Evolutionary conservation across 305 asterid species (phyloP), one percentile per base, ranked within the genome.

Genomic region (Fraxinus sp.): DNA sequence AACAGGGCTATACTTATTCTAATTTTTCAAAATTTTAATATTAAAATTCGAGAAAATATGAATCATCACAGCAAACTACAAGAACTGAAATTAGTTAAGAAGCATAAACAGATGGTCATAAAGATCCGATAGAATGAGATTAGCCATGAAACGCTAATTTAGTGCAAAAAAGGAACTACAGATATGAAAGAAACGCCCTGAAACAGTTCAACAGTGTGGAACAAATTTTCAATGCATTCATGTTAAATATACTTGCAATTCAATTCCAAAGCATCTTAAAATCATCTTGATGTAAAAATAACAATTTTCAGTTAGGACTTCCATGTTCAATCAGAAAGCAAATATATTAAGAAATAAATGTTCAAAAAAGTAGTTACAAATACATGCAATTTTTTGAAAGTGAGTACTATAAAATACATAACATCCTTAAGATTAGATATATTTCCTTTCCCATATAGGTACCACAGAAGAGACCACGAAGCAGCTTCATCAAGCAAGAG

Each of bases 381-480:
- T 41, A 79, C 20, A 86, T 57, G 28, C 62, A 81, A 73, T 14
- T 44, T 57, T 52, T 14, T 26, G 11, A 14, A 16, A 55, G 68
- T 72, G 30, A 0, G 64, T n/a, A 22, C 4, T 37, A 2, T 14
- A 79, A 75, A 44, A n/a, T 59, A 59, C 36, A 64, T 3, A 9
- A 46, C 22, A 24, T 79, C 39, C 68, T 78, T 85, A 78, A 81
- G 82, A 86, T 33, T 64, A 74, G 80, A 81, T 59, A 81, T 49
- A 87, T 89, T 89, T 81, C 99, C 99, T 87, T 94, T 96, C 82
- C 99, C 99, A 86, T 88, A 96, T 78, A 96, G 90, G 86, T 93
- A 87, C 99, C 99, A 94, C 78, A 96, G 87, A 81, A 96, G 98
- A 85, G 99, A 96, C 99, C 99, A 96, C 30, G 98, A 88, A 73